Evolutionary conservation across 805 yeast genomes (phyloP).

Genomic region (Ogataea henricii): DNA sequence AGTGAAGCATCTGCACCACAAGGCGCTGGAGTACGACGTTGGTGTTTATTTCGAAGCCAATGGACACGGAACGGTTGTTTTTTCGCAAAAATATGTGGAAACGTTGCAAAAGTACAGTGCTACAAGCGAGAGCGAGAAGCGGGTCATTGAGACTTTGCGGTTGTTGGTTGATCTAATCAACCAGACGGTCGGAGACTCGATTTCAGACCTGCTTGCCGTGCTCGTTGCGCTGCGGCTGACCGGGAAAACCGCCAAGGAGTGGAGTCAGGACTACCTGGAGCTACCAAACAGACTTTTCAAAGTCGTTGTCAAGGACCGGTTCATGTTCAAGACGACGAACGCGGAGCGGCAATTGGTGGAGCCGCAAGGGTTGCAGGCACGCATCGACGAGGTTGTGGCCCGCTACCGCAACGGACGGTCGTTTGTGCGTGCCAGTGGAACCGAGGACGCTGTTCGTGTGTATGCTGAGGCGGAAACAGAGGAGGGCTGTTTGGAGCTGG

Average conservation of each 20-base stretch:
- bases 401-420: conserved; percentile 68
- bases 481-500: conserved; percentile 49
- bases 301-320: conserved; percentile 81
- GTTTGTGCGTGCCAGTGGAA: conserved; percentile 95
- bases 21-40: conserved; percentile 78
- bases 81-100: conserved; percentile 54
- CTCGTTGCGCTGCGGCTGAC: conserved; percentile 59
- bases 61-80: conserved; percentile 97
- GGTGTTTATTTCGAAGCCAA: conserved; percentile 98
- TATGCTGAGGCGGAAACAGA: conserved; percentile 81
- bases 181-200: conserved; percentile 98
- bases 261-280: conserved; percentile 80
- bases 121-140: conserved; percentile 43
- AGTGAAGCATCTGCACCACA: conserved; percentile 94
- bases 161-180: conserved; percentile 75
- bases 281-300: conserved; percentile 85
- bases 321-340: conserved; percentile 77
- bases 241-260: conserved; percentile 52
- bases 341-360: conserved; percentile 82
- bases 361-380: conserved; percentile 75
- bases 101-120: conserved; percentile 42
- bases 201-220: conserved; percentile 85
- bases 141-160: conserved; percentile 55
- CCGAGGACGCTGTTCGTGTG: conserved; percentile 95
- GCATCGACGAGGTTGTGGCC: conserved; percentile 66